Percentiles rank a stretch among this genome's conserved stretches.
These are phyloP conservation scores for Trichaptum fuscoviolaceum DNA, from an alignment of 768 basidiomycete species.

Conservation along the genomic window DNA sequence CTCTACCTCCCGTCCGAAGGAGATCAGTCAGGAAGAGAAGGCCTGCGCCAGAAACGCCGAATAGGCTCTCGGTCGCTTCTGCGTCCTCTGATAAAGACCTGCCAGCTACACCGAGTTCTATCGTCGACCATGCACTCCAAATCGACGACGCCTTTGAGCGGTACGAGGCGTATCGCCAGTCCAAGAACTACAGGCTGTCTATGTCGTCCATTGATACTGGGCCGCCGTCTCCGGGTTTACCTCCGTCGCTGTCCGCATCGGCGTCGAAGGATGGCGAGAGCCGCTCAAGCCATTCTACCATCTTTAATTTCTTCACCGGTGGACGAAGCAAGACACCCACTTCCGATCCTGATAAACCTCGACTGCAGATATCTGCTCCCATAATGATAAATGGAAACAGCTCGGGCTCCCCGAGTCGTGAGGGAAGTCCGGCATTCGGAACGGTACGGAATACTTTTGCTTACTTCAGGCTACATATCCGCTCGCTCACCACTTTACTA, in stretches of 20 bases:
- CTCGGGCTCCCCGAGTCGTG: constrained; percentile 28
- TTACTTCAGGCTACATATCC: constrained; percentile 1
- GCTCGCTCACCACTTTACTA: constrained; percentile 23
- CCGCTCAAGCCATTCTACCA: constrained; percentile 19
- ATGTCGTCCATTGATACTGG: constrained; percentile 35
- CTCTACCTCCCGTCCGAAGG: constrained; percentile 35
- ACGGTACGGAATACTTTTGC: constrained; percentile 38
- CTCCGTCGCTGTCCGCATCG: constrained; percentile 38
- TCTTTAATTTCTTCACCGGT: constrained; percentile 4
- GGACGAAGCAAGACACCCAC: constrained; percentile 18
- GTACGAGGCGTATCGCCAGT: constrained; percentile 77
- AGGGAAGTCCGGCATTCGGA: constrained; percentile 62
- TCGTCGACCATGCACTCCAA: constrained; percentile 35
- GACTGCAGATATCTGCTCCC: constrained; percentile 56
- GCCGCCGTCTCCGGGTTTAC: constrained; percentile 20
- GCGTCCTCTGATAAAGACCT: constrained; percentile 41
- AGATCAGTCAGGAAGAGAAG: constrained; percentile 29
- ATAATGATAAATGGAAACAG: constrained; percentile 34
- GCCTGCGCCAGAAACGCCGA: constrained; percentile 49
- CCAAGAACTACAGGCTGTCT: constrained; percentile 50
- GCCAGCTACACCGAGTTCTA: constrained; percentile 38
- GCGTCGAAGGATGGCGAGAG: constrained; percentile 43
- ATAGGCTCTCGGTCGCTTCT: constrained; percentile 20
- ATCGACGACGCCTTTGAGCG: constrained; percentile 86
- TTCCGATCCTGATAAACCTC: constrained; percentile 5